A percentile compares a stretch with the other conserved stretches of the same genome.
These are phyloP conservation scores for Fraxinus anomala DNA, from an alignment of 257 asterid species.

Conservation along the genomic window DNA sequence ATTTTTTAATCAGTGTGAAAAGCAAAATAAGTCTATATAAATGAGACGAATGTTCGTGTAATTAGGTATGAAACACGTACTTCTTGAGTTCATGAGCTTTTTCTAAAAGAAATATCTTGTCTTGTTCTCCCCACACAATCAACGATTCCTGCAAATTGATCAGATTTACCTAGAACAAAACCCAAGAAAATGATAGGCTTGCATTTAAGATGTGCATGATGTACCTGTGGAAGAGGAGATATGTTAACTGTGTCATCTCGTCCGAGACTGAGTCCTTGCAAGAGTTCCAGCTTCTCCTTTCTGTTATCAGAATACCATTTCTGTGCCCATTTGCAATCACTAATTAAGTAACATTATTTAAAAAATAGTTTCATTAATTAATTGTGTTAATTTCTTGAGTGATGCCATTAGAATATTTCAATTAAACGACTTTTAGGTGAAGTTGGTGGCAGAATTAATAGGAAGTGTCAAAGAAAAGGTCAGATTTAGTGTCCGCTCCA, in stretches of 20 bases:
- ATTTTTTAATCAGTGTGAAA: too few relatives aligned
- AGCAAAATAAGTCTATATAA: too few relatives aligned
- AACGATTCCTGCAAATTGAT: constrained; percentile 53
- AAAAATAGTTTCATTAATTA: too few relatives aligned
- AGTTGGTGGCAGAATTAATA: not conserved
- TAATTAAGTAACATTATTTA: not conserved
- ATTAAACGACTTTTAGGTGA: not conserved
- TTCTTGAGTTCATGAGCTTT: constrained; percentile 59
- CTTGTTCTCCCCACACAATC: constrained; percentile 85
- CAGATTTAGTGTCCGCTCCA: not conserved
- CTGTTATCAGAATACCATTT: constrained; percentile 56
- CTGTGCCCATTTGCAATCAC: constrained; percentile 40
- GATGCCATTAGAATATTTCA: not conserved
- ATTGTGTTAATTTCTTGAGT: not conserved
- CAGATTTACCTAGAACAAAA: not conserved
- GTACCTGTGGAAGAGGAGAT: constrained; percentile 62
- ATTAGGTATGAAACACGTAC: constrained; percentile 35
- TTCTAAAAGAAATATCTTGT: constrained; percentile 62
- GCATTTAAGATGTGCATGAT: too few relatives aligned
- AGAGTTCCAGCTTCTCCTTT: constrained; percentile 68
- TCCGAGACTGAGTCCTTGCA: constrained; percentile 62
- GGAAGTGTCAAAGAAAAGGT: not conserved
- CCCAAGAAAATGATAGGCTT: too few relatives aligned
- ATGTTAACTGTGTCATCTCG: constrained; percentile 37
- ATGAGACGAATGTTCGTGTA: not conserved